Percentiles rank a stretch among this genome's conserved stretches.
phyloP scores from a whole-genome alignment of 2,329 filamentous ascomycete genomes.

The Sarocladiaceae sp. region DNA sequence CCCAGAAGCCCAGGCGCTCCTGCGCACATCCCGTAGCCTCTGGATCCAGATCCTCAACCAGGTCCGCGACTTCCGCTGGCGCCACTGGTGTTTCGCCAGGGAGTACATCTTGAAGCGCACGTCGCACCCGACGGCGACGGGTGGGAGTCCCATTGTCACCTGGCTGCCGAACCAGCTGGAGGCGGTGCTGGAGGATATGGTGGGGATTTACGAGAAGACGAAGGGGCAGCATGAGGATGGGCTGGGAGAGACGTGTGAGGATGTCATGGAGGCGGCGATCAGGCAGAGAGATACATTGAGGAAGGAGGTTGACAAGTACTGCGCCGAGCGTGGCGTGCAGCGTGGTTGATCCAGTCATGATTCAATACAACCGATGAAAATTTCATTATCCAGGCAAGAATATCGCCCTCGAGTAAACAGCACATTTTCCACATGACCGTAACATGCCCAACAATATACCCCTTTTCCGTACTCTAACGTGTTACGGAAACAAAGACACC shows the following conservation, averaged over 20 bases:
- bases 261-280: constrained; percentile 61
- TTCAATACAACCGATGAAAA: neutral
- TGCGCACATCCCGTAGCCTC: constrained; percentile 50
- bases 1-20: constrained; percentile 29
- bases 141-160: constrained; percentile 75
- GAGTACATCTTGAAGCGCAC: constrained; percentile 81
- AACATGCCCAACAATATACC: too few species aligned
- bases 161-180: constrained; percentile 79
- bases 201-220: constrained; percentile 43
- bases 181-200: constrained; percentile 68
- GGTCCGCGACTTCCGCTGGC: constrained; percentile 75
- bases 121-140: constrained; percentile 69
- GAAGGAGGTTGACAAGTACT: constrained; percentile 73
- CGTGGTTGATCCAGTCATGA: neutral
- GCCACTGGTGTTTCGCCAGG: constrained; percentile 79
- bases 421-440: too few species aligned
- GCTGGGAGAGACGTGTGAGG: constrained; percentile 40
- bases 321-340: constrained; percentile 50
- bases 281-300: constrained; percentile 58
- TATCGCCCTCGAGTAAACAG: neutral
- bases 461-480: too few species aligned
- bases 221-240: constrained; percentile 30
- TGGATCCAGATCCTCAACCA: constrained; percentile 65
- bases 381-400: neutral
- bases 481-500: too few species aligned